Percentiles rank a stretch among this genome's conserved stretches.
These are phyloP conservation scores for Anisodus tanguticus DNA, from an alignment of 257 asterid genomes.

Conservation along the genomic window DNA sequence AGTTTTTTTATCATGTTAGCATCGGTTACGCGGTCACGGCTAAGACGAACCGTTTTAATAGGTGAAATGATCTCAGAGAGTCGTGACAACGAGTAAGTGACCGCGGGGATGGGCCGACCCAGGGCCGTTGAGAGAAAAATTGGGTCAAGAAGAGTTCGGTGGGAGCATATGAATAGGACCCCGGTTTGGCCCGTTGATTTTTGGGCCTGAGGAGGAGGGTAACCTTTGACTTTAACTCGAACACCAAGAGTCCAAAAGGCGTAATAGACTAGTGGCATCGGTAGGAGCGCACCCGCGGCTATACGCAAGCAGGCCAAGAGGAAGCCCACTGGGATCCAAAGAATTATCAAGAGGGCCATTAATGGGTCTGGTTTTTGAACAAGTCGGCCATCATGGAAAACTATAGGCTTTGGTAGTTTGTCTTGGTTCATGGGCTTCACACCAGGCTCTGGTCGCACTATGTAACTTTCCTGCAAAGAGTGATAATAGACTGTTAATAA, in stretches of 20 bases:
- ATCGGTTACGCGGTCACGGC: slow-evolving; percentile 64
- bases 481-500: too few species aligned
- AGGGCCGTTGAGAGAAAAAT: slow-evolving; percentile 71
- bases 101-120: slow-evolving; percentile 73
- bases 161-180: slow-evolving; percentile 73
- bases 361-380: slow-evolving; percentile 68
- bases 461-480: slow-evolving; percentile 59
- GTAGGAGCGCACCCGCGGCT: slow-evolving; percentile 65
- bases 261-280: slow-evolving; percentile 64
- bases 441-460: slow-evolving; percentile 43
- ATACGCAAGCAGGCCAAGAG: slow-evolving; percentile 67
- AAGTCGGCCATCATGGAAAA: slow-evolving; percentile 86
- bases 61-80: slow-evolving; percentile 77
- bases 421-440: slow-evolving; percentile 56
- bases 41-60: slow-evolving; percentile 65
- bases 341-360: slow-evolving; percentile 54
- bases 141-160: slow-evolving; percentile 78
- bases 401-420: slow-evolving; percentile 57
- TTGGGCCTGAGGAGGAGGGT: slow-evolving; percentile 61
- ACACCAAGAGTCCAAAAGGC: slow-evolving; percentile 68
- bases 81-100: slow-evolving; percentile 72
- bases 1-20: slow-evolving; percentile 63
- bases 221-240: slow-evolving; percentile 61
- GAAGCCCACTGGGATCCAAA: slow-evolving; percentile 78
- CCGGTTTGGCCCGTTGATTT: slow-evolving; percentile 53